These are phyloP conservation scores for Marchantia paleacea DNA, from an alignment of 225 moss, liverwort and hornwort species.

Conservation along the genomic window DNA sequence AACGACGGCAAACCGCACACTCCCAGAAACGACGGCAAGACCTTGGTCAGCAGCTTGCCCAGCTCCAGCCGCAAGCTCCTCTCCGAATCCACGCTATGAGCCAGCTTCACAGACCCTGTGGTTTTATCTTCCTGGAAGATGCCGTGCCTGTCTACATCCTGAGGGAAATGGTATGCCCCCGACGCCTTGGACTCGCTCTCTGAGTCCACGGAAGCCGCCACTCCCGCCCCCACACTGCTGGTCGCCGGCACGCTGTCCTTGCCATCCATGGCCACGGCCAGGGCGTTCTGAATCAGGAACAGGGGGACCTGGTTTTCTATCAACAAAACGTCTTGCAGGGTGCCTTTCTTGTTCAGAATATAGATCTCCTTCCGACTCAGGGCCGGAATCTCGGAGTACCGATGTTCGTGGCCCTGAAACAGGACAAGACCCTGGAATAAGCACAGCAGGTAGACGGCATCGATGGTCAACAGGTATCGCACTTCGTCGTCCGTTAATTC, in stretches of 20 bases:
- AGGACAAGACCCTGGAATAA: constrained; percentile 18
- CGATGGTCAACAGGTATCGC: constrained; percentile 19
- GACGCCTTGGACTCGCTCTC: neutral
- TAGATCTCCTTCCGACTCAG: constrained; percentile 14
- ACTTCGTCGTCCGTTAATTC: constrained; percentile 15
- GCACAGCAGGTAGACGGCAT: constrained; percentile 20
- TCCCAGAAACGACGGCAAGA: constrained; percentile 11
- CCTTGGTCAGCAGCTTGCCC: constrained; percentile 8
- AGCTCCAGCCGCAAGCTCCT: constrained; percentile 12
- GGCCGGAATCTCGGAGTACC: constrained; percentile 14
- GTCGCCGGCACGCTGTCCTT: neutral
- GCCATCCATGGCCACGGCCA: constrained; percentile 2
- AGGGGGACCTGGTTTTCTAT: constrained; percentile 24
- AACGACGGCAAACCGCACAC: constrained; percentile 18
- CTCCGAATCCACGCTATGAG: constrained; percentile 2
- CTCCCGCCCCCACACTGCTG: neutral
- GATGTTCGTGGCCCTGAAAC: constrained; percentile 15
- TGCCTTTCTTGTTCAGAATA: constrained; percentile 16
- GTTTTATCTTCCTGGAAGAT: constrained; percentile 2
- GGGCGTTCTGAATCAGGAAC: constrained; percentile 17
- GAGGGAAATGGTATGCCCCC: neutral
- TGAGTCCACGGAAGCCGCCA: neutral
- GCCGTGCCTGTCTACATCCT: constrained; percentile 13
- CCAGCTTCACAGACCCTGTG: neutral
- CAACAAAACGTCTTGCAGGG: constrained; percentile 15